Base-by-base conservation (phyloP, 768 basidiomycete genomes). In the Vishniacozyma victoriae region DNA sequence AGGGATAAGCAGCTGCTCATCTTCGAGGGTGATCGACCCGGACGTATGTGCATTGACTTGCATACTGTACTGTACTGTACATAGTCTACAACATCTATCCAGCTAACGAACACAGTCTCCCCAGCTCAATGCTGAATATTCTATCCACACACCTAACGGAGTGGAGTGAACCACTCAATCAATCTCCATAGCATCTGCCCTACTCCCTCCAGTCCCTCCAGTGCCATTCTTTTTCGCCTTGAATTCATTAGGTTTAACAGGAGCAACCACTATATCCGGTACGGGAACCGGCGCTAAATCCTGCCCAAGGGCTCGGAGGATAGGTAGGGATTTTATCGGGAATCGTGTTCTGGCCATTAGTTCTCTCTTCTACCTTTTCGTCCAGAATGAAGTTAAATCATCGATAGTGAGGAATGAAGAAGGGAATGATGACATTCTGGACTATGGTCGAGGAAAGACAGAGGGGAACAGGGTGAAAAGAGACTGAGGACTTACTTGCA, bases 301-400 rank as follows among this genome's bases (percentile, higher is more conserved):
- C 11, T 53, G 48, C 1, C 57, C 60, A 14, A 62, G 48, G 2
- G 57, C 47, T 48, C 60, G 60, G 33, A 67, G 62, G 4, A 45
- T 49, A 1, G 62, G 84, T 7, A 93, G 79, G 2, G 87, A 87
- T 67, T 92, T 90, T 70, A 91, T 83, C 3, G 91, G 91, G 77
- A 96, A 96, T 70, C 91, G 91, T 20, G 91, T 92, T 59, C 88
- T 92, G 69, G 45, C 13, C 19, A 23, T 38, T 26, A 18, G 36
- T 20, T 26, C 2, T 29, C 16, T 24, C 29, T 19, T 33, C 18
- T 37, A 22, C 23, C 20, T n/a, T 18, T 19, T 27, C 24, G 9
- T n/a, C n/a, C n/a, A n/a, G n/a, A n/a, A n/a, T n/a, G n/a, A n/a
- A n/a, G n/a, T n/a, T n/a, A n/a, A n/a, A n/a, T n/a, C 29, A 33